Evolutionary conservation across 176 grass and related monocot genomes (phyloP), one percentile per base, ranked within the genome.

Genomic region (Carex cristatella): DNA sequence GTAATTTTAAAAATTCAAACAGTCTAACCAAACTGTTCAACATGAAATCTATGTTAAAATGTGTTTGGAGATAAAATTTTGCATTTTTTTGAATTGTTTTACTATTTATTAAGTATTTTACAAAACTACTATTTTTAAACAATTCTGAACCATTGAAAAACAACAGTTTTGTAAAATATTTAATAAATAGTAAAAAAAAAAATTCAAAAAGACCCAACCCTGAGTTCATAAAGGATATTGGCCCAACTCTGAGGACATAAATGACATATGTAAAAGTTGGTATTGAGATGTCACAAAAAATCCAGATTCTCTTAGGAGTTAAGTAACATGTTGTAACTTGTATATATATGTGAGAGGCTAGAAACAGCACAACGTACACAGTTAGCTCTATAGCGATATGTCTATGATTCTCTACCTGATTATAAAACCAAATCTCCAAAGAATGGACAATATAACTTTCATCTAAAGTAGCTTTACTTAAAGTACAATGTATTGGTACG

Each of bases 401-500:
- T 44, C 60, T 63, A 86, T 51, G 70, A 56, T 86, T 86, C 61
- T 85, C 68, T 77, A 75, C 66, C 83, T 85, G 60, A 65, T 65
- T 78, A 79, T 51, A 79, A 66, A 86, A 86, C 16, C 42, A 31
- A 86, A 76, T 80, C 61, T 81, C 85, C 76, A 86, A 86, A 86
- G 85, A 86, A 86, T 79, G 61, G 85, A 69, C 76, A 81, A 81
- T 69, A 79, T 81, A 81, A 86, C 85, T 86, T 86, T 86, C 71
- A 71, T 69, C 70, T 81, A 86, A 86, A 86, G 85, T 62, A 67
- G 77, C 59, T 83, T 83, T 83, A 83, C 75, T 86, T 57, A 86
- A 86, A 86, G 85, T 81, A 86, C 76, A 86, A 72, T 81, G 77
- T 86, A 86, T 85, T 86, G 77, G 38, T 86, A 81, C 28, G 79